Evolutionary conservation across 768 basidiomycete genomes (phyloP).

Genomic region (Podaxis sp.): DNA sequence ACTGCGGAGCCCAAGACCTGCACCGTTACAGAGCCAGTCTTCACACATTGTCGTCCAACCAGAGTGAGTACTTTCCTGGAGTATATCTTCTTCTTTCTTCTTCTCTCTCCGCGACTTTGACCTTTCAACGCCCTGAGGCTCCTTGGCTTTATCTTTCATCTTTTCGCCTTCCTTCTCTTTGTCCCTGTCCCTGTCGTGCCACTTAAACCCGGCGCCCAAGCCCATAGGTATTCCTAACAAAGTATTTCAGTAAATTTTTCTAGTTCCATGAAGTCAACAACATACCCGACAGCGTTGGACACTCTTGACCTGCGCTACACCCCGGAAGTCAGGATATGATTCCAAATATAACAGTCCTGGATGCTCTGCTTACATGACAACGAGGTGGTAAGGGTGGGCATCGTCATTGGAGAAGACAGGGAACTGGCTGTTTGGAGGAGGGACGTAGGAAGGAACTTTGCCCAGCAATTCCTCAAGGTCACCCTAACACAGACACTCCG

Average conservation of each 20-base stretch:
- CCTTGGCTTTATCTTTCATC: conserved; percentile 22
- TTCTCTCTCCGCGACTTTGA: conserved; percentile 6
- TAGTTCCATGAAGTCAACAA: not conserved
- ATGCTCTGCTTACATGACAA: conserved; percentile 59
- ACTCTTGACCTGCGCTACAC: conserved; percentile 64
- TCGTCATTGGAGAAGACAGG: conserved; percentile 46
- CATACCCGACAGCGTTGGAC: conserved; percentile 71
- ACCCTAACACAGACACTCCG: conserved; percentile 41
- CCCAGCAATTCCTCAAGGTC: conserved; percentile 71
- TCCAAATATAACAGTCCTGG: not conserved
- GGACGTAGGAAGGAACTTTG: conserved; percentile 42
- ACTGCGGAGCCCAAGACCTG: conserved; percentile 24
- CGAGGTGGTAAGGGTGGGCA: conserved; percentile 68
- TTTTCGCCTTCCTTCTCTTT: conserved; percentile 18
- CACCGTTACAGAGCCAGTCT: conserved; percentile 59
- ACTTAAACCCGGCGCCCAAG: conserved; percentile 70
- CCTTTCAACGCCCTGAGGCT: not conserved
- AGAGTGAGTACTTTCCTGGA: conserved; percentile 21
- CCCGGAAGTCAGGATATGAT: conserved; percentile 15
- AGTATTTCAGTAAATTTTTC: not conserved
- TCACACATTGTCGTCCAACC: conserved; percentile 80
- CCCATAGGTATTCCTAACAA: conserved; percentile 69
- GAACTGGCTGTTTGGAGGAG: conserved; percentile 27
- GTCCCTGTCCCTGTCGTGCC: conserved; percentile 26
- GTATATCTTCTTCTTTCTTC: conserved; percentile 3